Conservation (phyloP, 768 basidiomycete genomes). For the Termitomyces sp. region DNA sequence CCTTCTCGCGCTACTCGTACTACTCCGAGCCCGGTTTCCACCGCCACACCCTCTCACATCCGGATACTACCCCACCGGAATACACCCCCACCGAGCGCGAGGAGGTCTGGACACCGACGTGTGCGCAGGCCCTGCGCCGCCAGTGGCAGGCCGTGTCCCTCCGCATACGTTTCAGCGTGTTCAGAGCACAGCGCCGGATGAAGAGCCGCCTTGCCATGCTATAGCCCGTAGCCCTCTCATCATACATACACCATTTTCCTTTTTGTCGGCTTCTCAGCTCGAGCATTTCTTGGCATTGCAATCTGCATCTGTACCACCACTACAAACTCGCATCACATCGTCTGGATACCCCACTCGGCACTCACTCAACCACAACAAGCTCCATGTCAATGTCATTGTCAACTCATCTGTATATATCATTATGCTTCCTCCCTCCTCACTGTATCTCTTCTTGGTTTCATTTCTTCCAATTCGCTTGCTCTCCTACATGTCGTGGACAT, state of each 20-base stretch:
- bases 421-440: neutral
- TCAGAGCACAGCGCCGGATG: conserved; percentile 39
- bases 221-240: too few relatives aligned
- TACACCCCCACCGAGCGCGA: conserved; percentile 13
- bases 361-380: neutral
- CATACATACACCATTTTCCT: too few relatives aligned
- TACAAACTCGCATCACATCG: neutral
- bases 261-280: neutral
- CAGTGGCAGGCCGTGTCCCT: conserved; percentile 62
- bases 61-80: neutral
- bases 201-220: conserved; percentile 26
- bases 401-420: neutral
- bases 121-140: conserved; percentile 45
- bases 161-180: conserved; percentile 53
- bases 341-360: neutral
- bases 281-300: conserved; percentile 1
- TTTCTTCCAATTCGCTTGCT: neutral
- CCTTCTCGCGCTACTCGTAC: neutral
- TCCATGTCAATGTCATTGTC: too few relatives aligned
- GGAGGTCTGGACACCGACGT: conserved; percentile 47
- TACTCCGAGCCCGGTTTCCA: neutral
- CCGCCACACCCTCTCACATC: neutral
- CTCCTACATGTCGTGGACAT: too few relatives aligned
- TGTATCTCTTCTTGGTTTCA: neutral
- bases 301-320: neutral